Base-by-base conservation (phyloP, 2,329 filamentous ascomycete genomes). In the Trichoderma guizhouense region DNA sequence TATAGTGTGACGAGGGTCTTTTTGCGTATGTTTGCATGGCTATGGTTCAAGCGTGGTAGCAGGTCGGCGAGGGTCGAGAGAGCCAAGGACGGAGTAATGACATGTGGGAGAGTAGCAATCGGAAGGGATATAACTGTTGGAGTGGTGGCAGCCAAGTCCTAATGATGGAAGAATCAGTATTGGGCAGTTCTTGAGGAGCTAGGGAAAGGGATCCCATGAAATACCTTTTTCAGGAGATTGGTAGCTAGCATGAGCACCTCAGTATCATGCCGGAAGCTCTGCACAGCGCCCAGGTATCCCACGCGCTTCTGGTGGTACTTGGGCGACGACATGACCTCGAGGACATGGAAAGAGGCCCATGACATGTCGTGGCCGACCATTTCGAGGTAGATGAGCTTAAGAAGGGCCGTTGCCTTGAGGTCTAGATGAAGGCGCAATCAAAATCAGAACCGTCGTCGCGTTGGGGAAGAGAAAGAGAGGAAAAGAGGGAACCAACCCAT, bases 291-390 rank as follows among this genome's bases (percentile, higher is more conserved):
- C 24, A 99, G 86, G 81, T 99, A 99, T 72, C 95, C 96, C 58
- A 98, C 94, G 75, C 95, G 89, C 83, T 99, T 99, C 82, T 98
- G 95, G 76, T 94, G 88, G 81, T 97, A 97, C 81, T 98, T 98
- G 62, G 92, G 87, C 51, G 94, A 97, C 47, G 95, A 97, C 96
- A 99, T 99, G 83, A 99, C 96, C 84, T 99, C 96, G 62, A 99
- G 91, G 67, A 98, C 95, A 81, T 99, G 93, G 83, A 99, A 99
- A 14, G 95, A 95, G 5, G 96, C 96, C 96, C 96, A 99, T 3
- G 95, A 98, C 96, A 99, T 99, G 83, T 98, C 96, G 81, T 98
- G 93, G 15, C 96, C 96, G 76, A 98, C 95, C 96, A 99, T 99
- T 81, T 99, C 96, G 75, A 99, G 89, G 81, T 99, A 99, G 68